These are phyloP conservation scores for Hibiscus syriacus DNA, from an alignment of 345 rosid genomes.

Conservation along the genomic window DNA sequence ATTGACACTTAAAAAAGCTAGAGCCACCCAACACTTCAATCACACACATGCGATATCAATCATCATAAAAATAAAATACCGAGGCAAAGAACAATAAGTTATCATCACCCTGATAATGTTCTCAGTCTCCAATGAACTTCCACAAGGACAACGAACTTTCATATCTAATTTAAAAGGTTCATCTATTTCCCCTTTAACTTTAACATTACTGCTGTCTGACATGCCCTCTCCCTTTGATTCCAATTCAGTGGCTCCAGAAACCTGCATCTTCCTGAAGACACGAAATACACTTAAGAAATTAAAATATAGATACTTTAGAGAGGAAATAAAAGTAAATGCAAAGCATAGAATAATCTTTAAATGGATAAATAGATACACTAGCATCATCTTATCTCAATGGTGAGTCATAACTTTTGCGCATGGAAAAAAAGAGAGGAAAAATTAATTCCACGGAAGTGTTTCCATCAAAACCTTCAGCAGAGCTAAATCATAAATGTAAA, in stretches of 20 bases:
- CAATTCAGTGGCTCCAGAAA: slow-evolving; percentile 77
- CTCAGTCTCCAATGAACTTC: slow-evolving; percentile 62
- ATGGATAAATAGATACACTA: background rate
- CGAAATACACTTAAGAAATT: slow-evolving; percentile 10
- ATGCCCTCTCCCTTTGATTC: slow-evolving; percentile 70
- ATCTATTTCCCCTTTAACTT: slow-evolving; percentile 60
- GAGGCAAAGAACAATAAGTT: background rate
- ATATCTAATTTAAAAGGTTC: slow-evolving; percentile 41
- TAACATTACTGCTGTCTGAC: slow-evolving; percentile 56
- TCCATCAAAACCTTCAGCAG: background rate
- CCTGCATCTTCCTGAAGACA: slow-evolving; percentile 75
- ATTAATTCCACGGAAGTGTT: background rate
- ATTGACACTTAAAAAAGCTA: background rate
- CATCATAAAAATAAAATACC: background rate
- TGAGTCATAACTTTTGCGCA: background rate
- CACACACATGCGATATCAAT: background rate
- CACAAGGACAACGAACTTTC: slow-evolving; percentile 90
- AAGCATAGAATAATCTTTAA: background rate
- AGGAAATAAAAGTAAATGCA: slow-evolving; percentile 6
- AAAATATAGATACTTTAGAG: background rate
- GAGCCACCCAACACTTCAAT: background rate
- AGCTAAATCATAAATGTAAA: background rate
- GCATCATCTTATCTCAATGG: background rate
- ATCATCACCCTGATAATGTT: slow-evolving; percentile 64
- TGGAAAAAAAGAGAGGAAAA: background rate